These are phyloP conservation scores for Lepiota brunneoincarnata DNA, from an alignment of 768 basidiomycete genomes.

Conservation along the genomic window DNA sequence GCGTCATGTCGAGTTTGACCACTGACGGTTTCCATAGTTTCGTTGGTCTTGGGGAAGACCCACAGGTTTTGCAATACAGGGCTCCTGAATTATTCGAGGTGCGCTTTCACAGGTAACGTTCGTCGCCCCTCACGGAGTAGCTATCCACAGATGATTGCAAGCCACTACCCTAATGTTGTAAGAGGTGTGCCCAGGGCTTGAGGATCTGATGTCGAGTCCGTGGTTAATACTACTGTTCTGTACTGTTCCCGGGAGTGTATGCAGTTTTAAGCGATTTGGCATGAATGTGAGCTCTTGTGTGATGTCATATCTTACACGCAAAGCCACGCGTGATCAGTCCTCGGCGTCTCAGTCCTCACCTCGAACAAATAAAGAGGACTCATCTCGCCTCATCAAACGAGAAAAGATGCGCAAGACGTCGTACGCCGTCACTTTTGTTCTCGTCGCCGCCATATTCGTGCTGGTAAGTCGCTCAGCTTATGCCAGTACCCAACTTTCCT, in stretches of 20 bases:
- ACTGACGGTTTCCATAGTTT: conserved; percentile 42
- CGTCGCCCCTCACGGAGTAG: not conserved
- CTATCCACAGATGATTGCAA: conserved; percentile 52
- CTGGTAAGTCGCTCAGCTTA: conserved; percentile 39
- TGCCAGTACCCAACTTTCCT: not conserved
- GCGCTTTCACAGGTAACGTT: conserved; percentile 18
- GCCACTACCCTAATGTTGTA: conserved; percentile 68
- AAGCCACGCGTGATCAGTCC: too few relatives aligned
- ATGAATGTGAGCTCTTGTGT: too few relatives aligned
- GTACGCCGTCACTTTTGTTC: conserved; percentile 61
- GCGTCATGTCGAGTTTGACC: not conserved
- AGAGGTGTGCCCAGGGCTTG: conserved; percentile 46
- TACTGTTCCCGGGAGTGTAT: not conserved
- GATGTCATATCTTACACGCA: too few relatives aligned
- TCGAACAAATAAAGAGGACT: too few relatives aligned
- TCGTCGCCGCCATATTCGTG: conserved; percentile 45
- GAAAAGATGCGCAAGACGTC: conserved; percentile 59
- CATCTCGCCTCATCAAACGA: conserved; percentile 22
- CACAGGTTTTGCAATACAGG: conserved; percentile 68
- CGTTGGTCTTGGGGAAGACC: conserved; percentile 84
- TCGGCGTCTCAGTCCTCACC: too few relatives aligned
- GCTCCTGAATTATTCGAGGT: conserved; percentile 71
- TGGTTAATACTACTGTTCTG: too few relatives aligned
- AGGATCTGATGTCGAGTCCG: not conserved
- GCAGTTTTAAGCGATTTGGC: too few relatives aligned